phyloP scores from a whole-genome alignment of 306 rosid genomes.

The Mimosa bimucronata region DNA sequence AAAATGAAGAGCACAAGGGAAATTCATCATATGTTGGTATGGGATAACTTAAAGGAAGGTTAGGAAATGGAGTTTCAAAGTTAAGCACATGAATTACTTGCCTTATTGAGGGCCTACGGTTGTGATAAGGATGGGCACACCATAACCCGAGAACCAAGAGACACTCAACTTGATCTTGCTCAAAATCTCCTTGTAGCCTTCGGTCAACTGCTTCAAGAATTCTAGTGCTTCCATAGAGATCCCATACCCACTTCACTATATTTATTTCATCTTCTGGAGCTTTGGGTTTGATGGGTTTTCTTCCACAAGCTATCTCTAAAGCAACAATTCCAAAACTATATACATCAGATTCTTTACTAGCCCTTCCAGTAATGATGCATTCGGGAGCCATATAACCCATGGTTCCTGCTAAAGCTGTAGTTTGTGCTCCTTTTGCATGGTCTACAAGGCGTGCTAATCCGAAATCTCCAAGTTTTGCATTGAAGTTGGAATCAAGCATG shows the following conservation, averaged over 20 bases:
- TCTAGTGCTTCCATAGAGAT: conserved; percentile 29
- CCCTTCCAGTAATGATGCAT: background rate
- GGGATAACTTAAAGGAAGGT: background rate
- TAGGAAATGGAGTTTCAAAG: background rate
- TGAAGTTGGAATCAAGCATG: background rate
- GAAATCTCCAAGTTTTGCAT: background rate
- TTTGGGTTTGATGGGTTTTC: background rate
- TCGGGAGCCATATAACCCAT: conserved; percentile 25
- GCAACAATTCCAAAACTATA: conserved; percentile 4
- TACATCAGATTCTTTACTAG: background rate
- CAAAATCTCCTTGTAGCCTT: conserved; percentile 18
- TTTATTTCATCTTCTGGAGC: background rate
- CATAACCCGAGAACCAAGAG: background rate
- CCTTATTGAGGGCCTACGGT: background rate
- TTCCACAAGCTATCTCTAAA: conserved; percentile 25
- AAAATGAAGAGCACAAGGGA: too few species aligned
- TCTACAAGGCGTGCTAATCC: background rate
- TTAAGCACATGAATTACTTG: background rate
- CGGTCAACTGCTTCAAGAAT: background rate
- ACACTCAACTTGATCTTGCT: conserved; percentile 27
- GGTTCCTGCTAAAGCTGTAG: background rate
- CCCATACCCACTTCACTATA: conserved; percentile 37
- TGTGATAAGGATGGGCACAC: background rate
- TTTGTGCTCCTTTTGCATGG: background rate
- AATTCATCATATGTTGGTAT: too few species aligned